Base-by-base conservation (phyloP, 2,329 filamentous ascomycete species). In the Monascus ruber region DNA sequence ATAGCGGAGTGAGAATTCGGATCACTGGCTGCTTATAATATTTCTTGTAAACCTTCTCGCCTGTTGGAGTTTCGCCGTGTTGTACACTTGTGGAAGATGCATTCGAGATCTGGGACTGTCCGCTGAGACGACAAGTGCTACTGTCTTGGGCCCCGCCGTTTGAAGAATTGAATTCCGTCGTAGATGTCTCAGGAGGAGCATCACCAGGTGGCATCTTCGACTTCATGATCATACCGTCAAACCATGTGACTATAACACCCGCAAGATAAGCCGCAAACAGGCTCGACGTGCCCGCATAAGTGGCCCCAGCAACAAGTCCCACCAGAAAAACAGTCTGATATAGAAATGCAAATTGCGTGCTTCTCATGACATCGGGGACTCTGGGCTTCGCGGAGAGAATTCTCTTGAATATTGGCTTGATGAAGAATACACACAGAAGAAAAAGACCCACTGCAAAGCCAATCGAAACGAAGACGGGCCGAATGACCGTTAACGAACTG, bases 1-100 rank as follows among this genome's bases (percentile, higher is more conserved):
- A 87, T 41, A 85, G 72, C 0, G 83, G 82, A 36, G 76, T 76
- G 0, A 88, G 56, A 0, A 87, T 65, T 6, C 64, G 64, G 2
- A 72, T 54, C 0, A 71, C 60, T 0, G 66, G 55, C 24, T 62
- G 53, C 6, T 59, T 53, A 48, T 69, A 74, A 50, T 70, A 73
- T 11, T 47, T 53, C 27, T 68, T 55, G 42, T 70, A 76, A 5
- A 71, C 47, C 4, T 42, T 7, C 11, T 45, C 38, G 3, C 59
- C 53, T 1, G 50, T 59, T 5, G 45, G 42, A n/a, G 24, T n/a
- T n/a, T n/a, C n/a, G n/a, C n/a, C n/a, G n/a, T n/a, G n/a, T n/a
- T n/a, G n/a, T n/a, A n/a, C 25, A 24, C 31, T 24, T 6, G 4
- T 5, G n/a, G n/a, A n/a, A n/a, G n/a, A n/a, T n/a, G n/a, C n/a